These are phyloP conservation scores for Cordyceps javanica DNA, from an alignment of 2,329 filamentous ascomycete species.

Conservation along the genomic window DNA sequence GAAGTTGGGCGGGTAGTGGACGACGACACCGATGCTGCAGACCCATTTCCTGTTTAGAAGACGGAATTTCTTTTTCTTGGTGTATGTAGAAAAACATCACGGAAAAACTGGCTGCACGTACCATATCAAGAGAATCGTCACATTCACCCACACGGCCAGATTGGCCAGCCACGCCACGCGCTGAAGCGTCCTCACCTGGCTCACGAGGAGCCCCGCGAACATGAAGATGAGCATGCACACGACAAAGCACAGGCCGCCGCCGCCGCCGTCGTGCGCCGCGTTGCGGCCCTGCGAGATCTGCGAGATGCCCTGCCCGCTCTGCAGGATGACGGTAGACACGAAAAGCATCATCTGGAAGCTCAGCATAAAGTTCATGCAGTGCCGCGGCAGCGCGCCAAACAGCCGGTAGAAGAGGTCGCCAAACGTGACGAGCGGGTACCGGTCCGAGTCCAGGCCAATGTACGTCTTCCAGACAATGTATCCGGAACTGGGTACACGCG, in stretches of 20 bases:
- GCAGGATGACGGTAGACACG: conserved; percentile 45
- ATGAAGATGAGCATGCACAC: conserved; percentile 45
- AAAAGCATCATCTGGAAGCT: conserved; percentile 42
- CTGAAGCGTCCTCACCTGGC: conserved; percentile 49
- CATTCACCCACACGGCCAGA: conserved; percentile 49
- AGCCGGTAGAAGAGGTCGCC: conserved; percentile 42
- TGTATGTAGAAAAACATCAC: too few relatives aligned
- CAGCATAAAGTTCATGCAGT: conserved; percentile 41
- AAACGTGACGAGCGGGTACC: conserved; percentile 38
- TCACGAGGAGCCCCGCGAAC: conserved; percentile 43
- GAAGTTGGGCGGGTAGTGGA: conserved; percentile 44
- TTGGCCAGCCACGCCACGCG: conserved; percentile 50
- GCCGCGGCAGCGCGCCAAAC: conserved; percentile 36
- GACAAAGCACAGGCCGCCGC: conserved; percentile 42
- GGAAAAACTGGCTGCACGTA: too few relatives aligned
- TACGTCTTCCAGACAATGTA: conserved; percentile 38
- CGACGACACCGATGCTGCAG: conserved; percentile 43
- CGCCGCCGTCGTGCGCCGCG: background rate
- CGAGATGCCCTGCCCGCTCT: conserved; percentile 47
- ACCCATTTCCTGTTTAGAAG: too few relatives aligned
- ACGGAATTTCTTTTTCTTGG: too few relatives aligned
- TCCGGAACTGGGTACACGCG: conserved; percentile 34
- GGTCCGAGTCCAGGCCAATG: conserved; percentile 39
- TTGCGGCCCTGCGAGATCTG: conserved; percentile 37
- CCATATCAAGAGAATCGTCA: conserved; percentile 32